Evolutionary conservation across 1,284 basidiomycete species (phyloP).

Genomic region (Volvariella volvacea): DNA sequence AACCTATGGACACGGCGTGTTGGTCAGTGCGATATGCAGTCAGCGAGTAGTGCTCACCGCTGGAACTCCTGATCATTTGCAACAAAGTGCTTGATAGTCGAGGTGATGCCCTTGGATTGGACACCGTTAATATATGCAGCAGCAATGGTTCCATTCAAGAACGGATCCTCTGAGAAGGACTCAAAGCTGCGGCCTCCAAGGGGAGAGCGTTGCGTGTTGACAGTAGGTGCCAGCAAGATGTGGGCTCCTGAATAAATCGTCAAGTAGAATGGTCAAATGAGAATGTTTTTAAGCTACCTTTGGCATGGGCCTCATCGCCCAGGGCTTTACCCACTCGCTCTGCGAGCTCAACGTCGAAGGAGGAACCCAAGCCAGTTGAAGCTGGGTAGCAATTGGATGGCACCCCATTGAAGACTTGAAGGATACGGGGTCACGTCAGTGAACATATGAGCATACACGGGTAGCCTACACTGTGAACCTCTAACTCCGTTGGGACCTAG

Average conservation of each 20-base stretch:
- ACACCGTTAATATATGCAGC: constrained; percentile 47
- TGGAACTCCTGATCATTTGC: constrained; percentile 51
- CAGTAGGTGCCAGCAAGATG: constrained; percentile 44
- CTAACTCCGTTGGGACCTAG: constrained; percentile 46
- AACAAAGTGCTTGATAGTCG: constrained; percentile 41
- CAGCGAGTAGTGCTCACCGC: too few species aligned
- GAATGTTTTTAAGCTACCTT: too few species aligned
- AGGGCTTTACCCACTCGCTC: constrained; percentile 30
- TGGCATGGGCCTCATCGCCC: too few species aligned
- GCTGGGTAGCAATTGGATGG: constrained; percentile 42
- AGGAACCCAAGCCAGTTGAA: constrained; percentile 43
- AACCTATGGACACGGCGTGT: too few species aligned
- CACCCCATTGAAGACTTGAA: constrained; percentile 45
- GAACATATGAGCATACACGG: background rate
- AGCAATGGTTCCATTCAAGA: constrained; percentile 34
- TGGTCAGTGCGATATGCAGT: too few species aligned
- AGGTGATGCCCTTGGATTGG: constrained; percentile 40
- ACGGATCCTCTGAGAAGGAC: constrained; percentile 45
- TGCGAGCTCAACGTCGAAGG: constrained; percentile 42
- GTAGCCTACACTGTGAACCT: constrained; percentile 32
- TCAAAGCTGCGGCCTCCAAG: constrained; percentile 46
- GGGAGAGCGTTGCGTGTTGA: constrained; percentile 47
- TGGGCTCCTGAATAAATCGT: too few species aligned
- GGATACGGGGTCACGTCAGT: background rate
- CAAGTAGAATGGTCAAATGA: too few species aligned